Evolutionary conservation across 768 basidiomycete species (phyloP).

Genomic region (Macrolepiota dolichaula): DNA sequence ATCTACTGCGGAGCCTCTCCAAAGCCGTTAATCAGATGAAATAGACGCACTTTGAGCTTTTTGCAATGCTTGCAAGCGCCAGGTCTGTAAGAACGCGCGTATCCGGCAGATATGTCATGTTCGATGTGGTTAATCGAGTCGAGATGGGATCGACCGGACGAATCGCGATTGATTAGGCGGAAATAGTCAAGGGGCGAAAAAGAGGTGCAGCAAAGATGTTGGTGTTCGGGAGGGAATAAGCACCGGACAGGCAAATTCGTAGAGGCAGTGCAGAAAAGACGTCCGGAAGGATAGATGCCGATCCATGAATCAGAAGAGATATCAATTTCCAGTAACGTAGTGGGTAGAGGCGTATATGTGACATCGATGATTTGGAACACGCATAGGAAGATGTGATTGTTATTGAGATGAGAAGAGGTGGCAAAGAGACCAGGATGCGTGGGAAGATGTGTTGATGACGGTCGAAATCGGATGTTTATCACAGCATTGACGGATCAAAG

Average conservation of each 20-base stretch:
- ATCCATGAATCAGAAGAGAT: background rate
- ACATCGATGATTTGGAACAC: background rate
- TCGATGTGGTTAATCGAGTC: background rate
- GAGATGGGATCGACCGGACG: background rate
- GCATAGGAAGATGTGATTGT: background rate
- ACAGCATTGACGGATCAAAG: constrained; percentile 2
- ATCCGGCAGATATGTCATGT: background rate
- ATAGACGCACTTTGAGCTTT: constrained; percentile 69
- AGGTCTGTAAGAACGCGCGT: constrained; percentile 40
- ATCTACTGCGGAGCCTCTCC: background rate
- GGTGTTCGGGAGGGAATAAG: constrained; percentile 11
- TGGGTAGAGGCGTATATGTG: background rate
- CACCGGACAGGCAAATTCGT: constrained; percentile 10
- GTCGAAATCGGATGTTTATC: background rate
- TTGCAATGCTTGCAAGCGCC: constrained; percentile 88
- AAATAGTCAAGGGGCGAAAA: background rate
- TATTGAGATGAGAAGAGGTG: background rate
- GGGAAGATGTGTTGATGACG: background rate
- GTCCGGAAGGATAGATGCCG: background rate
- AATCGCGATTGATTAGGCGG: background rate
- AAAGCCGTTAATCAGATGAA: constrained; percentile 9
- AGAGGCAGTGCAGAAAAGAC: constrained; percentile 8
- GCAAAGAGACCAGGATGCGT: background rate
- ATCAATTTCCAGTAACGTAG: background rate
- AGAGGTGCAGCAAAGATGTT: background rate